Percentiles rank a stretch among this genome's conserved stretches.
Conservation (phyloP, 2,329 filamentous ascomycete genomes). For the Elsinoe necatrix region DNA sequence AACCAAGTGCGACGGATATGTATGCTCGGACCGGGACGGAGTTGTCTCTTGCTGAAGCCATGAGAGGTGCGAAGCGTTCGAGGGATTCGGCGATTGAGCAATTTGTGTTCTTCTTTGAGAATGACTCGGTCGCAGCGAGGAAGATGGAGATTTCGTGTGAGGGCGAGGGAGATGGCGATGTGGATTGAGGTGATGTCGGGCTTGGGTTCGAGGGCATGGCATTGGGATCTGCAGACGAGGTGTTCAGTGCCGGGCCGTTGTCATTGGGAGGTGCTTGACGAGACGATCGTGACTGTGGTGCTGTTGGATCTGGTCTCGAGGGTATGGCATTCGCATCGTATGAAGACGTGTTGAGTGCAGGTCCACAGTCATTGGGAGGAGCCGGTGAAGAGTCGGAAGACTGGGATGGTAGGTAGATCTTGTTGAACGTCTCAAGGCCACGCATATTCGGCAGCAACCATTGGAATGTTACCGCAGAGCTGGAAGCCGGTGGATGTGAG, state of each 20-base stretch:
- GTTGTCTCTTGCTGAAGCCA: conserved; percentile 55
- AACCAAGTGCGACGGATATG: conserved; percentile 72
- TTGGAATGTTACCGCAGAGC: conserved; percentile 58
- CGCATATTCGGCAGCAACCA: conserved; percentile 73
- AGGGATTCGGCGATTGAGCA: conserved; percentile 69
- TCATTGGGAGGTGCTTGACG: conserved; percentile 28
- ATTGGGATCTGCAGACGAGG: conserved; percentile 36
- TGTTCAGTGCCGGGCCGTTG: conserved; percentile 34
- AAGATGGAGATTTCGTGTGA: conserved; percentile 65
- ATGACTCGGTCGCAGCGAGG: conserved; percentile 71
- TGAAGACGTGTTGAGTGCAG: conserved; percentile 36
- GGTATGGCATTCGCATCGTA: conserved; percentile 37
- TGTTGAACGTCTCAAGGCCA: conserved; percentile 57
- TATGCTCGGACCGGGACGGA: conserved; percentile 67
- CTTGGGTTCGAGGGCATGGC: conserved; percentile 33
- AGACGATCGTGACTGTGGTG: conserved; percentile 36
- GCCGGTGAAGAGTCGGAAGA: conserved; percentile 32
- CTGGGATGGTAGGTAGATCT: conserved; percentile 40
- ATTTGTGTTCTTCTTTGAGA: conserved; percentile 75
- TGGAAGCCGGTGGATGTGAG: conserved; percentile 46
- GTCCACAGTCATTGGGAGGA: conserved; percentile 30
- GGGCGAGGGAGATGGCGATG: conserved; percentile 53
- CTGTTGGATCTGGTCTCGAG: conserved; percentile 25
- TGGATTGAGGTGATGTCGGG: conserved; percentile 44
- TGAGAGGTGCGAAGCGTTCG: conserved; percentile 60